Percentiles rank a stretch among this genome's conserved stretches.
These are phyloP conservation scores for Gomphus bonarii DNA, from an alignment of 1,284 basidiomycete species.

Conservation along the genomic window DNA sequence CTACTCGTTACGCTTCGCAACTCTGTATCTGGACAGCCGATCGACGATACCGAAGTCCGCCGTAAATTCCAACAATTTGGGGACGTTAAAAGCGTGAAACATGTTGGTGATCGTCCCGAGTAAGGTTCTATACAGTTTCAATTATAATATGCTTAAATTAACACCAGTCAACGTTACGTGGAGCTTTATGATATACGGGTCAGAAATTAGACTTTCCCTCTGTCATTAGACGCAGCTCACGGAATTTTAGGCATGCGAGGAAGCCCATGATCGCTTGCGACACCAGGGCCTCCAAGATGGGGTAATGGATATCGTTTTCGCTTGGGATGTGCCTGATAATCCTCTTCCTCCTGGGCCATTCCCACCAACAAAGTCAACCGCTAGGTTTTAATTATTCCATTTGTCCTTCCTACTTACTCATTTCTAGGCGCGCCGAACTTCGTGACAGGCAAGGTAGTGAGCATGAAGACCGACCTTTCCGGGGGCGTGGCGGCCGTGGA, in stretches of 20 bases:
- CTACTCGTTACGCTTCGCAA: conserved; percentile 70
- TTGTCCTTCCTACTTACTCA: background rate
- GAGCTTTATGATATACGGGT: conserved; percentile 86
- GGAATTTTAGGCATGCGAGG: conserved; percentile 34
- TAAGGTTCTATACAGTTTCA: conserved; percentile 26
- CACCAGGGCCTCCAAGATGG: conserved; percentile 77
- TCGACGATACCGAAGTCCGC: conserved; percentile 78
- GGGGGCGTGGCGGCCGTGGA: conserved; percentile 18
- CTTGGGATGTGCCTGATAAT: conserved; percentile 63
- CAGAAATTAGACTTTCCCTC: conserved; percentile 17
- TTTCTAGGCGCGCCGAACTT: conserved; percentile 11
- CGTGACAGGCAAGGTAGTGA: conserved; percentile 11
- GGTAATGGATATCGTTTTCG: conserved; percentile 76
- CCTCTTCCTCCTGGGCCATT: conserved; percentile 26
- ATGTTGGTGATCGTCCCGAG: conserved; percentile 61
- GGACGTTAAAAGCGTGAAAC: conserved; percentile 74
- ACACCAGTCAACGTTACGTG: conserved; percentile 64
- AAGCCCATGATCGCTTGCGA: conserved; percentile 73
- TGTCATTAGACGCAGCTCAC: background rate
- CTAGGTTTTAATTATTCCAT: conserved; percentile 17
- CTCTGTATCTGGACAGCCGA: conserved; percentile 51
- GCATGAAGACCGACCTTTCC: conserved; percentile 18
- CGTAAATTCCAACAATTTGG: conserved; percentile 81
- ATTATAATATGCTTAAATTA: conserved; percentile 6
- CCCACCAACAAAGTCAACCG: conserved; percentile 25